Evolutionary conservation across 2,329 filamentous ascomycete species (phyloP), one percentile per base, ranked within the genome.

Genomic region (Neurospora crassa): DNA sequence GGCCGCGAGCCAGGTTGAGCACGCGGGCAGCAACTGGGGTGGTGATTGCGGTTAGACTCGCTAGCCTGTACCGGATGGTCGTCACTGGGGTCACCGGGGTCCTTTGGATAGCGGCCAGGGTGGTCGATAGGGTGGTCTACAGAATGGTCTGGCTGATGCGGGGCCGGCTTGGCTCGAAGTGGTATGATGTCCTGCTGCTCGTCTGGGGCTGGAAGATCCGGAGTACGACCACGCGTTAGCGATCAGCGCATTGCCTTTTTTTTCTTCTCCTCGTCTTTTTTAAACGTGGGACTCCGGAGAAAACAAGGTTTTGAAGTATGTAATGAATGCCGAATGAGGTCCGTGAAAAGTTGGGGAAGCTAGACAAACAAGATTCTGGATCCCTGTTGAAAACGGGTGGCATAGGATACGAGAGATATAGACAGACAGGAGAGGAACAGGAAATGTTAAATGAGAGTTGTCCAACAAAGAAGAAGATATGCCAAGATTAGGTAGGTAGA

Each of bases 101-200:
- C 47, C 53, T 74, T 70, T 45, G 68, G 74, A 68, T 69, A 68
- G 70, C 69, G 68, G 69, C 72, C 40, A 43, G 24, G 47, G 42
- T 67, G 47, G 37, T 18, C 45, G 45, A 40, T 47, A 59, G 41
- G 68, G 42, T 53, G 47, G 47, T 29, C 47, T 59, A 8, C 47
- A 59, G 47, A 42, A 59, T 69, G 42, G 68, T 18, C 68, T 34
- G 43, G 53, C 40, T 42, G 24, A 73, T 76, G 75, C 76, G 75
- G 75, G 75, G 75, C 71, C 73, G 40, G 69, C 47, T 68, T 63
- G n/a, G 37, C 70, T 72, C 68, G 70, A 71, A 74, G 75, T 75
- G 76, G 75, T 75, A 76, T 76, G 75, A 76, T 77, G 74, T 67
- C 67, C 71, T 74, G 69, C 72, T 72, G 69, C 53, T 71, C 69